Evolutionary conservation across 2,329 filamentous ascomycete genomes (phyloP).

Genomic region (Paecilomyces sp.): DNA sequence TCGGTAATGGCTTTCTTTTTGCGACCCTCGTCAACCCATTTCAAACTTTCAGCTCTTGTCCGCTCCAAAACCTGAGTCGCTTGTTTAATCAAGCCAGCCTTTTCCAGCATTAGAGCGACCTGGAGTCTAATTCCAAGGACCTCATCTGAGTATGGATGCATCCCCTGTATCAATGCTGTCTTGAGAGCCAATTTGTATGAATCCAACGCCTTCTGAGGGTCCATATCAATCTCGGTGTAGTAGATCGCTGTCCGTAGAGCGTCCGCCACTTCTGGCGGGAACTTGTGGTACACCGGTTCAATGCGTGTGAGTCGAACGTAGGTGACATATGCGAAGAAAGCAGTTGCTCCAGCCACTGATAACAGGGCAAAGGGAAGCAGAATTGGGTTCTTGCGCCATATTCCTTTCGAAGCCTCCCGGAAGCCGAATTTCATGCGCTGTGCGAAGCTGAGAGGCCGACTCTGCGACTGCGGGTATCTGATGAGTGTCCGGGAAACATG

Average conservation of each 20-base stretch:
- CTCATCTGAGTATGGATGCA: conserved; percentile 88
- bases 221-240: conserved; percentile 69
- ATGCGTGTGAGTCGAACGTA: conserved; percentile 38
- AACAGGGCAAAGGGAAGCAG: conserved; percentile 35
- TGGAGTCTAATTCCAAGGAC: conserved; percentile 84
- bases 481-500: neutral
- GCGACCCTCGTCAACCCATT: conserved; percentile 25
- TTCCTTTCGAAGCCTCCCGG: conserved; percentile 28
- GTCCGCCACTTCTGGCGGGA: conserved; percentile 38
- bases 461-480: conserved; percentile 4
- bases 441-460: conserved; percentile 17
- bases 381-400: conserved; percentile 38
- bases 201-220: conserved; percentile 69
- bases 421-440: conserved; percentile 26
- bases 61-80: conserved; percentile 72
- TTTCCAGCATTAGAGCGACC: conserved; percentile 71
- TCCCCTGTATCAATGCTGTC: conserved; percentile 61
- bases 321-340: conserved; percentile 31
- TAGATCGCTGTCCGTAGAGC: conserved; percentile 79
- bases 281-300: conserved; percentile 34
- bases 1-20: conserved; percentile 16
- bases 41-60: conserved; percentile 61
- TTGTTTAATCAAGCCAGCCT: conserved; percentile 60
- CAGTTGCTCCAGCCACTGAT: conserved; percentile 25
- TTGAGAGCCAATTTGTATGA: conserved; percentile 76